These are phyloP conservation scores for Hypomontagnella monticulosa DNA, from an alignment of 495 filamentous ascomycete genomes.

Conservation along the genomic window DNA sequence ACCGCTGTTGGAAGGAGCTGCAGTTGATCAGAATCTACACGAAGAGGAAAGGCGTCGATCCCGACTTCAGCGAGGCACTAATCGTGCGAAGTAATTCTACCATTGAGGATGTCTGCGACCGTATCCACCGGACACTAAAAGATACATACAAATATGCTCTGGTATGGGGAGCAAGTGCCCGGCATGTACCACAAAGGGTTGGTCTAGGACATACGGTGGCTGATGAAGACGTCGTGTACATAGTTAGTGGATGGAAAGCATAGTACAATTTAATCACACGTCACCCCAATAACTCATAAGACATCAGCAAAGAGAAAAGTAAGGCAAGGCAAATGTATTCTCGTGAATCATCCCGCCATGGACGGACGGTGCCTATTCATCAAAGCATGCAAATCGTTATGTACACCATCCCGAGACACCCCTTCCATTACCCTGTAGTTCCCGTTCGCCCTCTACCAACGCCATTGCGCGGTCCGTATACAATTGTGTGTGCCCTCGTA, in stretches of 20 bases:
- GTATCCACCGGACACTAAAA: constrained; percentile 92
- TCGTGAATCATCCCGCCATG: constrained; percentile 34
- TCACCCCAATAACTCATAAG: constrained; percentile 6
- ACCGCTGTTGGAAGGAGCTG: constrained; percentile 95
- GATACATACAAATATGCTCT: constrained; percentile 99
- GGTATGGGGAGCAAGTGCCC: constrained; percentile 96
- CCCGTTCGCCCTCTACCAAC: constrained; percentile 20
- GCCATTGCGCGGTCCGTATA: constrained; percentile 20
- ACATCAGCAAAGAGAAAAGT: neutral
- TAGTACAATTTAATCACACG: constrained; percentile 38
- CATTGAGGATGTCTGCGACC: constrained; percentile 97
- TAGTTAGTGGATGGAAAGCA: constrained; percentile 80
- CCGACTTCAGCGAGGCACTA: constrained; percentile 90
- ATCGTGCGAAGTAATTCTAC: constrained; percentile 88
- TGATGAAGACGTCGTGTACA: constrained; percentile 97
- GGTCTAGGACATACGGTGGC: constrained; percentile 86
- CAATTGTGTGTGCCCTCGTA: constrained; percentile 5
- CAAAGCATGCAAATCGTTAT: constrained; percentile 5
- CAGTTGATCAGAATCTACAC: constrained; percentile 93
- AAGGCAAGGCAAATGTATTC: constrained; percentile 12
- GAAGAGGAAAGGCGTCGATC: constrained; percentile 92
- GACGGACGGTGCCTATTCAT: constrained; percentile 22
- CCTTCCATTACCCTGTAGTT: constrained; percentile 13
- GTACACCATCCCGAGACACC: constrained; percentile 7
- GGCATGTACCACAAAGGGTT: constrained; percentile 94